Conservation (phyloP, 2,329 filamentous ascomycete species). For the Coleophoma eucalyptorum region DNA sequence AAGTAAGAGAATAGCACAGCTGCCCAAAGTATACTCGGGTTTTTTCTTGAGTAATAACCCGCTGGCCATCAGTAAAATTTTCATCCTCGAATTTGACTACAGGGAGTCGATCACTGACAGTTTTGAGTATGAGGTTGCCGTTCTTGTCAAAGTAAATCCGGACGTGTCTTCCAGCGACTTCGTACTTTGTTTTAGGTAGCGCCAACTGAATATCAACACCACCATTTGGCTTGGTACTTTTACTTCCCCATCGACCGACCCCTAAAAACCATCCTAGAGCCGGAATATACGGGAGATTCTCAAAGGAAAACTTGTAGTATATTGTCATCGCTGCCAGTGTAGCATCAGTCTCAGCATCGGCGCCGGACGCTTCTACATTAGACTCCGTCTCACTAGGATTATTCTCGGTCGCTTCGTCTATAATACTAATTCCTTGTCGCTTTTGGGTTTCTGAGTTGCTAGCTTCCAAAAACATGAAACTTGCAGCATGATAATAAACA, state of each 20-base stretch:
- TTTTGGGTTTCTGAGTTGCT: too few relatives aligned
- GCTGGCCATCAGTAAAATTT: constrained; percentile 6
- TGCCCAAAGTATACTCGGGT: constrained; percentile 4
- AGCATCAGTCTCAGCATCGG: background rate
- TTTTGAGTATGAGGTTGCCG: constrained; percentile 2
- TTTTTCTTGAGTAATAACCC: constrained; percentile 3
- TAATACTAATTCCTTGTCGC: too few relatives aligned
- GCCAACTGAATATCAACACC: constrained; percentile 3
- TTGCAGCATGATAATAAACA: background rate
- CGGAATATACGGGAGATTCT: constrained; percentile 4
- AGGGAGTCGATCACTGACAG: background rate
- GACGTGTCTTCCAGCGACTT: constrained; percentile 3
- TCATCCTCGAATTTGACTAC: constrained; percentile 2
- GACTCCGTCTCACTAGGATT: background rate
- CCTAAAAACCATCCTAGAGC: constrained; percentile 2
- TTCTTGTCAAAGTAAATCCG: constrained; percentile 2
- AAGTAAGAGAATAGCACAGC: constrained; percentile 4
- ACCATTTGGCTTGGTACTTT: background rate
- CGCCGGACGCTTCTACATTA: background rate
- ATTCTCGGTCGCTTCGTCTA: background rate
- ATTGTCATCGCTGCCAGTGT: background rate
- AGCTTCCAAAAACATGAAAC: background rate
- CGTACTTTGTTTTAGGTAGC: constrained; percentile 1
- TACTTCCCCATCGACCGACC: constrained; percentile 1
- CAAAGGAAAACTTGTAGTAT: constrained; percentile 4